These are phyloP conservation scores for Gastrolobium bilobum DNA, from an alignment of 306 rosid species.

Conservation along the genomic window DNA sequence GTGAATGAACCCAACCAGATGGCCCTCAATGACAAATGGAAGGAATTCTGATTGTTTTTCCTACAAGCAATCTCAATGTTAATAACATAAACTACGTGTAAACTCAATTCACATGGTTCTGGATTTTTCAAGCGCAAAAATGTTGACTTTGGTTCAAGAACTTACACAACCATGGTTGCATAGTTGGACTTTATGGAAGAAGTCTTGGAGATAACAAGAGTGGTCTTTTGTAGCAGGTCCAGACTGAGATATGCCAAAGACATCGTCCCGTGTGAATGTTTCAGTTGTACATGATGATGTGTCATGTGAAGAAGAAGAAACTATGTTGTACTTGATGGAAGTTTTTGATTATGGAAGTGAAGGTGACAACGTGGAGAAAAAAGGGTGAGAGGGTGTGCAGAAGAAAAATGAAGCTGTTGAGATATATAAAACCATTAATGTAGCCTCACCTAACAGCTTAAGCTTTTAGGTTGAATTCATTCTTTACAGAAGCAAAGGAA, in stretches of 20 bases:
- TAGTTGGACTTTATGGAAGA: constrained; percentile 67
- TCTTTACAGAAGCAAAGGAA: too few species aligned
- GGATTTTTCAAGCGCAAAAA: constrained; percentile 5
- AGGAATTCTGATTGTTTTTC: constrained; percentile 74
- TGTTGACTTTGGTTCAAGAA: constrained; percentile 2
- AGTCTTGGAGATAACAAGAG: constrained; percentile 71
- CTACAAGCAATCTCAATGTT: constrained; percentile 55
- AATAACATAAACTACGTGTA: constrained; percentile 24
- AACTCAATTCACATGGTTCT: neutral
- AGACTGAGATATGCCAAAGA: constrained; percentile 54
- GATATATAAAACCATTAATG: too few species aligned
- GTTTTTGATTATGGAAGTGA: neutral
- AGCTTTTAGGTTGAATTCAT: too few species aligned
- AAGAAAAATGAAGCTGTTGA: too few species aligned
- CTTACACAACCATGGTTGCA: constrained; percentile 87
- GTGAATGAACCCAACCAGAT: constrained; percentile 81
- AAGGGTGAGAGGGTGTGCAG: too few species aligned
- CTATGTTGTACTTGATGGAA: constrained; percentile 20
- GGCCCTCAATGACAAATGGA: constrained; percentile 74
- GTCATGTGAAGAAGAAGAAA: constrained; percentile 35
- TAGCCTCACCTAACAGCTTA: too few species aligned
- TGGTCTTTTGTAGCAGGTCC: constrained; percentile 43
- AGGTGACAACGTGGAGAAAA: too few species aligned
- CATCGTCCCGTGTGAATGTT: constrained; percentile 75
- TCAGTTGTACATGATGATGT: neutral